Evolutionary conservation across 345 rosid genomes (phyloP).

Genomic region (Eucalyptus viminalis): DNA sequence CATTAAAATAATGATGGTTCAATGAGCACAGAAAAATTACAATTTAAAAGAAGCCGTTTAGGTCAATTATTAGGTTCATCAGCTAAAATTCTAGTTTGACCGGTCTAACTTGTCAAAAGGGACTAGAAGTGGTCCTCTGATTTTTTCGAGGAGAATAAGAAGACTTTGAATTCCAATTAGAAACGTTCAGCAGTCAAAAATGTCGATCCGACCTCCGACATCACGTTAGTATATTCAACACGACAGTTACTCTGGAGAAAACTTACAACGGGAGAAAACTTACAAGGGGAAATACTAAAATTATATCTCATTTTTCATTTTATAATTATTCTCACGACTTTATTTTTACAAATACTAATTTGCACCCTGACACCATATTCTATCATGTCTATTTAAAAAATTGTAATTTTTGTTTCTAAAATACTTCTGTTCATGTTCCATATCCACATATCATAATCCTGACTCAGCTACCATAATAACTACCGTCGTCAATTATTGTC

Average conservation of each 20-base stretch:
- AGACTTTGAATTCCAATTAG: neutral
- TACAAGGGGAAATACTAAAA: neutral
- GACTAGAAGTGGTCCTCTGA: neutral
- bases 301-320: neutral
- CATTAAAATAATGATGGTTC: neutral
- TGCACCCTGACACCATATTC: neutral
- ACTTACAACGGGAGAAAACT: neutral
- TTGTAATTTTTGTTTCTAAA: neutral
- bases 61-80: neutral
- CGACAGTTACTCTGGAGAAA: neutral
- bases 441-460: neutral
- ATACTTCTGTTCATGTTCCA: accelerated
- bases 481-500: neutral
- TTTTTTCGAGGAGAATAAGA: neutral
- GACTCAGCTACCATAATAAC: neutral
- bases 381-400: neutral
- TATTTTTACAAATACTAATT: neutral
- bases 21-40: neutral
- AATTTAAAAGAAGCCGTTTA: neutral
- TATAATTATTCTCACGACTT: neutral
- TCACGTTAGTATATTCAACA: neutral
- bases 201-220: neutral
- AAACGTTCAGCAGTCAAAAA: neutral
- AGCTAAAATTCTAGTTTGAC: neutral
- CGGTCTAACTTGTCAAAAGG: neutral